Evolutionary conservation across 164 flowering plant genomes (phyloP).

Genomic region (Stephania cephalantha): DNA sequence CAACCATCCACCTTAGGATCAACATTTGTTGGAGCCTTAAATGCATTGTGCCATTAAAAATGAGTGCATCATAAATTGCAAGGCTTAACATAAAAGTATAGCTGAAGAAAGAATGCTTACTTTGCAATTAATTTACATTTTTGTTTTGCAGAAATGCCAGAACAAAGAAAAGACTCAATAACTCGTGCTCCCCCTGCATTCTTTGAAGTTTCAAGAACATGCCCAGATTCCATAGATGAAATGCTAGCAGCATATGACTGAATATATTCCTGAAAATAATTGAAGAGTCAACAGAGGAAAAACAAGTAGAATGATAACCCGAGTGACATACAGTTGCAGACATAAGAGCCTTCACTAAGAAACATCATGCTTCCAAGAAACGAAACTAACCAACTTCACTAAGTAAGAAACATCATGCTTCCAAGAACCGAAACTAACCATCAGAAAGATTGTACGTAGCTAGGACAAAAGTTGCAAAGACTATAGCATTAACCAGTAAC

Average conservation of each 20-base stretch:
- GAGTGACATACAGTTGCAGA: neutral
- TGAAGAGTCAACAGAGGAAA: neutral
- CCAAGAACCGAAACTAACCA: too few species aligned
- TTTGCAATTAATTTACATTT: conserved; percentile 58
- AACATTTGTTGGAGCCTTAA: too few species aligned
- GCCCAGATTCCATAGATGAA: conserved; percentile 54
- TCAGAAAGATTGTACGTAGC: neutral
- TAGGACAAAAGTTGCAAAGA: neutral
- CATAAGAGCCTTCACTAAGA: neutral
- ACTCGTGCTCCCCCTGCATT: conserved; percentile 76
- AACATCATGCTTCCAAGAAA: neutral
- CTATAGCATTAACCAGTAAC: too few species aligned
- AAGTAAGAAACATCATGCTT: too few species aligned
- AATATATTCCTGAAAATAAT: conserved; percentile 45
- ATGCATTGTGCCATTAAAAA: too few species aligned
- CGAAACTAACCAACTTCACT: neutral
- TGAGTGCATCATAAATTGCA: neutral
- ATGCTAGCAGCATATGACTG: conserved; percentile 59
- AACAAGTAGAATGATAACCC: neutral
- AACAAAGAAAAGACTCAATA: conserved; percentile 75
- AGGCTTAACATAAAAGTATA: neutral
- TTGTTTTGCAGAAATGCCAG: conserved; percentile 53
- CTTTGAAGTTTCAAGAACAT: conserved; percentile 58
- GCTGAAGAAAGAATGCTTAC: conserved; percentile 33
- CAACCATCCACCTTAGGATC: too few species aligned